A percentile compares a stretch with the other conserved stretches of the same genome.
Evolutionary conservation across 805 yeast species (phyloP).

Genomic region (Metschnikowia henanensis): DNA sequence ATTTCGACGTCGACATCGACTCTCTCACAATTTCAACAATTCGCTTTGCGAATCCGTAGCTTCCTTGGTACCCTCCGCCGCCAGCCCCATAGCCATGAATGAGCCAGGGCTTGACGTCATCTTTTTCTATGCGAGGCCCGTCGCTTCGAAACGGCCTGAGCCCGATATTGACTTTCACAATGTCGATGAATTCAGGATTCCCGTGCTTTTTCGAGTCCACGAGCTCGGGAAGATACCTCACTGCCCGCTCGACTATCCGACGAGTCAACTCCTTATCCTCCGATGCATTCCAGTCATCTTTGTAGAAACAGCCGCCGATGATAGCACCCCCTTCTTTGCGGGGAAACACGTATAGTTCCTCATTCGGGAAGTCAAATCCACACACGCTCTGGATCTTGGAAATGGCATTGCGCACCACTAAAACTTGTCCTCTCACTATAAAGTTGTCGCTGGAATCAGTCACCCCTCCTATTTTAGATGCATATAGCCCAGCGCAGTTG

Average conservation of each 20-base stretch:
- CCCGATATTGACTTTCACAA: conserved; percentile 36
- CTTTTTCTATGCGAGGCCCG: conserved; percentile 36
- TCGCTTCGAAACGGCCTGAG: conserved; percentile 39
- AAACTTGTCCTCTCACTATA: conserved; percentile 63
- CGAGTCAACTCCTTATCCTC: conserved; percentile 45
- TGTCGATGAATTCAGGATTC: conserved; percentile 31
- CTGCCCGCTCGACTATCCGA: conserved; percentile 49
- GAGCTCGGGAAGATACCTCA: conserved; percentile 39
- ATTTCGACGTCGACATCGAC: conserved; percentile 1
- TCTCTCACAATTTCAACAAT: conserved; percentile 5
- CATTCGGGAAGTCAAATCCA: conserved; percentile 37
- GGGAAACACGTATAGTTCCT: conserved; percentile 62
- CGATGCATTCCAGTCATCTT: conserved; percentile 13
- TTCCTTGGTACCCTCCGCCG: conserved; percentile 48
- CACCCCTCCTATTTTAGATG: conserved; percentile 45
- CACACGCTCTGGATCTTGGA: conserved; percentile 31
- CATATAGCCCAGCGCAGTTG: conserved; percentile 57
- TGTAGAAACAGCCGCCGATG: conserved; percentile 53
- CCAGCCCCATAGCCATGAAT: conserved; percentile 68
- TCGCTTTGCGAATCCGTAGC: conserved; percentile 58
- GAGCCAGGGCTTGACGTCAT: conserved; percentile 32
- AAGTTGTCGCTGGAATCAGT: conserved; percentile 39
- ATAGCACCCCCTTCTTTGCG: conserved; percentile 63
- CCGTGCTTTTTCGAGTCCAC: conserved; percentile 25
- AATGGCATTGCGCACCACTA: conserved; percentile 48